A percentile compares a stretch with the other conserved stretches of the same genome.
phyloP scores from a whole-genome alignment of 371 early-diverging fungal species.

The Syncephalis plumigaleata region DNA sequence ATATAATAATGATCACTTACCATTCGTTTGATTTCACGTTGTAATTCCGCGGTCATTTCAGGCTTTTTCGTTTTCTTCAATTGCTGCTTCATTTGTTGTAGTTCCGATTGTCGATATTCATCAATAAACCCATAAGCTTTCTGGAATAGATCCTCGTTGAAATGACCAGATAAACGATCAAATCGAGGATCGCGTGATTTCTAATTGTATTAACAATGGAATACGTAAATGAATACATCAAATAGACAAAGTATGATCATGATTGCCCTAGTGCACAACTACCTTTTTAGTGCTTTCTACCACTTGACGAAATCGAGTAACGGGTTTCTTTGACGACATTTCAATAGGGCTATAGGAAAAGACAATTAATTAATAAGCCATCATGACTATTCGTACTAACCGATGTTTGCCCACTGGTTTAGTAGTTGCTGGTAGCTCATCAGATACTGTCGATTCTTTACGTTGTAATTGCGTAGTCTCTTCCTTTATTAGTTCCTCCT shows the following conservation, averaged over 20 bases:
- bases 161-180: constrained; percentile 56
- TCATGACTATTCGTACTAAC: no score
- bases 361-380: constrained; percentile 8
- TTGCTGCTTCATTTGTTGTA: constrained; percentile 31
- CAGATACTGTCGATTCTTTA: constrained; percentile 1
- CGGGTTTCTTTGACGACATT: constrained; percentile 60
- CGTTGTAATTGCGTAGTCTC: constrained; percentile 5
- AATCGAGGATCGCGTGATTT: constrained; percentile 75
- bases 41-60: constrained; percentile 19
- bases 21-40: constrained; percentile 25
- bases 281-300: constrained; percentile 33
- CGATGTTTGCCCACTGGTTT: no score
- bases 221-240: neutral
- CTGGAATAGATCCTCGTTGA: constrained; percentile 71
- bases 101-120: constrained; percentile 50
- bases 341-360: constrained; percentile 40
- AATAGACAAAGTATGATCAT: neutral
- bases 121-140: constrained; percentile 65
- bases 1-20: no score
- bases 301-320: constrained; percentile 51
- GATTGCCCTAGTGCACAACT: neutral
- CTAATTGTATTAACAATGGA: constrained; percentile 6
- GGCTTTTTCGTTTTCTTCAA: constrained; percentile 38
- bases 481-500: constrained; percentile 6
- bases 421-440: no score